Percentiles rank a stretch among this genome's conserved stretches.
Conservation (phyloP, 352 stramenopile genomes). For the Globisporangium middletonii region DNA sequence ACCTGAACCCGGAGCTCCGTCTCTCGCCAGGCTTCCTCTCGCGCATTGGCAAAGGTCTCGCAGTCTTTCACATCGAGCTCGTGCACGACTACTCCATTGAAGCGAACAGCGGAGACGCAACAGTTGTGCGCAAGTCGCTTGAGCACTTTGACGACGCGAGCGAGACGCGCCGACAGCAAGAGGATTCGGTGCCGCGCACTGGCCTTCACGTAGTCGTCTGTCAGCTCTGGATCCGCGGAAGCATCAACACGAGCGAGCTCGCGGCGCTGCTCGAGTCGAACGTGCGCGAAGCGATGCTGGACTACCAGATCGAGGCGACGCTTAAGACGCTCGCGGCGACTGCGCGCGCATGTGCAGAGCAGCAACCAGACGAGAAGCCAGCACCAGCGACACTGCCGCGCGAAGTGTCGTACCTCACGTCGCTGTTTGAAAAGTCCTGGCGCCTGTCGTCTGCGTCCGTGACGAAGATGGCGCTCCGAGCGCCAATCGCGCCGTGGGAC, state of each 20-base stretch:
- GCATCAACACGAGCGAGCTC: slow-evolving; percentile 48
- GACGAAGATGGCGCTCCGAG: slow-evolving; percentile 33
- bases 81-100: slow-evolving; percentile 15
- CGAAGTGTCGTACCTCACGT: slow-evolving; percentile 30
- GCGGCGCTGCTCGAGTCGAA: slow-evolving; percentile 56
- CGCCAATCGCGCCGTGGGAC: slow-evolving; percentile 59
- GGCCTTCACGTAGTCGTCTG: slow-evolving; percentile 19
- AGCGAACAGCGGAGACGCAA: neutral
- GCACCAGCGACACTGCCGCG: slow-evolving; percentile 10
- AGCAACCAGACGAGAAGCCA: neutral
- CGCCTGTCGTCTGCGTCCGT: slow-evolving; percentile 48
- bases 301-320: slow-evolving; percentile 70
- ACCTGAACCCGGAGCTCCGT: slow-evolving; percentile 78
- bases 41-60: slow-evolving; percentile 69
- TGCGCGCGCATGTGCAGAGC: neutral
- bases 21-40: slow-evolving; percentile 71
- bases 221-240: slow-evolving; percentile 71
- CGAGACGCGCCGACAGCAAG: neutral
- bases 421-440: slow-evolving; percentile 46
- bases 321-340: slow-evolving; percentile 20
- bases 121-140: slow-evolving; percentile 11
- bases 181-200: neutral
- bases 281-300: slow-evolving; percentile 69
- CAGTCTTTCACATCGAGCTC: slow-evolving; percentile 59
- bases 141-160: slow-evolving; percentile 8